Base-by-base conservation (phyloP, 257 asterid species). In the Leonotis leonurus region DNA sequence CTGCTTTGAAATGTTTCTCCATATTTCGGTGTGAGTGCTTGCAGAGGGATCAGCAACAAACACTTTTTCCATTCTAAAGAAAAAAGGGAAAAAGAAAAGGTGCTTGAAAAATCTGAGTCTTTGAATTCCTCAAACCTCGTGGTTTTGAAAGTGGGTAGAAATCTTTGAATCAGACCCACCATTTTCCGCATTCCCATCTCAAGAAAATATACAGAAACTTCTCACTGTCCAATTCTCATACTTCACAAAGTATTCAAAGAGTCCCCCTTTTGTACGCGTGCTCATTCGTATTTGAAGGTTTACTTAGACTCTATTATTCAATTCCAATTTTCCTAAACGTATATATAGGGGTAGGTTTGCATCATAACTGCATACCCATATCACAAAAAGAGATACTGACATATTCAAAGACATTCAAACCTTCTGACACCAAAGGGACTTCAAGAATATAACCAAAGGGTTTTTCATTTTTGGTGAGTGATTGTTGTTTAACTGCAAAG, bases 111-210 rank as follows among this genome's bases (percentile, higher is more conserved):
- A 45, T 6, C 56, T 51, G 68, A 57, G 67, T 55, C 78, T 78
- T 85, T 85, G 95, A 85, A 83, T 74, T 21, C 57, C 69, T 74
- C 85, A 81, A 71, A 50, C 20, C 73, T 73, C 83, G 82, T 78
- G 78, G 14, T 27, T 53, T 56, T 62, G 75, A 72, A 77, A 72
- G 62, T 71, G 67, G 57, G 75, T 48, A 48, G 25, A 64, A 72
- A 64, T 36, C 72, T 64, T 70, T 73, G 75, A 71, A 67, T 16
- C 20, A 54, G 41, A 67, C 73, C 62, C 70, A 59, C 60, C 27
- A 56, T 65, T 78, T 75, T 74, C 78, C 37, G 33, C 59, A 35
- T 64, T 72, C 80, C 71, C 67, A 74, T 56, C 67, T 32, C 69
- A 60, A 26, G 75, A 73, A 75, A 70, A 12, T 37, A 5, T 22